Percentiles rank a stretch among this genome's conserved stretches.
phyloP scores from a whole-genome alignment of 1,139 yeast genomes.

The Debaryomycetaceae sp. region DNA sequence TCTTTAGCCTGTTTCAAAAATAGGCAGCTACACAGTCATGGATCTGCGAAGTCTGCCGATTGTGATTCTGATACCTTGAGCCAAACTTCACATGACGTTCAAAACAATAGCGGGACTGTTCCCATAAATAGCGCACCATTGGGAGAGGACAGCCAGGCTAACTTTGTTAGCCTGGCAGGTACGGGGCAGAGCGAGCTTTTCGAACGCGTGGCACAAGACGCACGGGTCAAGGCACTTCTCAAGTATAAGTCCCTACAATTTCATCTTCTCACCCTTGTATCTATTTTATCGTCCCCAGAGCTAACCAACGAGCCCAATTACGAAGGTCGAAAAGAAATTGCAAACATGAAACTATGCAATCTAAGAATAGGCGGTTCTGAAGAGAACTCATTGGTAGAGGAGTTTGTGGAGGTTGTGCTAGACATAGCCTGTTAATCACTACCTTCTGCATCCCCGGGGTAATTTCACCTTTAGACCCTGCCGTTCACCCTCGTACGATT shows the following conservation, averaged over 20 bases:
- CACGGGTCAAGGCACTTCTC: slow-evolving; percentile 38
- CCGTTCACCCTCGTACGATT: too few relatives aligned
- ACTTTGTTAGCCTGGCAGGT: background rate
- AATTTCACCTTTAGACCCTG: too few relatives aligned
- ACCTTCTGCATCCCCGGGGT: too few relatives aligned
- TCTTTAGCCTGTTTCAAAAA: slow-evolving; percentile 56
- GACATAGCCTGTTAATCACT: background rate
- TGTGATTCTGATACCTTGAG: background rate
- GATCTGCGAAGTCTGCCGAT: slow-evolving; percentile 3
- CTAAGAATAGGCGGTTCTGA: slow-evolving; percentile 63
- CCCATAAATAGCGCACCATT: background rate
- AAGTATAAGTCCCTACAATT: slow-evolving; percentile 48
- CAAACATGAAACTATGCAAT: slow-evolving; percentile 56
- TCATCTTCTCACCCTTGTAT: slow-evolving; percentile 47
- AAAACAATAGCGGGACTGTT: background rate
- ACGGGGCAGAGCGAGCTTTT: background rate
- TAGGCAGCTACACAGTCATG: slow-evolving; percentile 36
- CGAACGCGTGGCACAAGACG: slow-evolving; percentile 23
- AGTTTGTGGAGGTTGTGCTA: slow-evolving; percentile 35
- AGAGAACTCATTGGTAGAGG: slow-evolving; percentile 63
- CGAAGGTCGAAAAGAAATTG: slow-evolving; percentile 56
- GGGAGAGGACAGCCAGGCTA: background rate
- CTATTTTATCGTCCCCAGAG: slow-evolving; percentile 42
- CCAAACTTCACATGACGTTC: background rate
- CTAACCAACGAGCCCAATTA: slow-evolving; percentile 40